Percentiles rank a stretch among this genome's conserved stretches.
These are phyloP conservation scores for Apophysomyces elegans DNA, from an alignment of 371 early-diverging fungal species.

Conservation along the genomic window DNA sequence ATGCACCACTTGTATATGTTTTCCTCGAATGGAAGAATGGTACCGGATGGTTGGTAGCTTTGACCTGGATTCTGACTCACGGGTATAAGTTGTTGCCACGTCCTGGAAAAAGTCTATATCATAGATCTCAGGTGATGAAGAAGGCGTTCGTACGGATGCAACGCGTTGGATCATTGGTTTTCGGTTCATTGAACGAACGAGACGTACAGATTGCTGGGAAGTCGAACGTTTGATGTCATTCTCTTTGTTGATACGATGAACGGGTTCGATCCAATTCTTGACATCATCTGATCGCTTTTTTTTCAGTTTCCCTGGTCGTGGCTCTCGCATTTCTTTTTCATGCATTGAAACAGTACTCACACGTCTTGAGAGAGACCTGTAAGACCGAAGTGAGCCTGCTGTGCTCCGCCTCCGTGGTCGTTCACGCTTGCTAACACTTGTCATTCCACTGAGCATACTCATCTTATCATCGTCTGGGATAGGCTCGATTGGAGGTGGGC, in stretches of 20 bases:
- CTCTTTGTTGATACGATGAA: background rate
- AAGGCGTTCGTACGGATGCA: background rate
- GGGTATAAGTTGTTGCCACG: slow-evolving; percentile 22
- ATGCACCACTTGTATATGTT: slow-evolving; percentile 24
- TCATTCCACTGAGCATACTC: slow-evolving; percentile 19
- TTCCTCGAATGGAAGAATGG: slow-evolving; percentile 41
- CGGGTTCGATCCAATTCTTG: slow-evolving; percentile 40
- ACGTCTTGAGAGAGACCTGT: background rate
- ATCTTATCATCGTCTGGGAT: slow-evolving; percentile 19
- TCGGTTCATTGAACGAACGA: slow-evolving; percentile 9
- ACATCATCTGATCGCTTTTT: slow-evolving; percentile 51
- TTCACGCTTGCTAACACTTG: slow-evolving; percentile 13
- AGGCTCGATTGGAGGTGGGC: slow-evolving; percentile 20
- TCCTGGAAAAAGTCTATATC: slow-evolving; percentile 46
- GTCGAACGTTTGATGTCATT: background rate
- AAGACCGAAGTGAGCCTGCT: background rate
- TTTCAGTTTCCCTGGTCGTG: slow-evolving; percentile 20
- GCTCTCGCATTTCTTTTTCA: background rate
- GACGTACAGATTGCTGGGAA: slow-evolving; percentile 13
- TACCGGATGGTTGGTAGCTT: slow-evolving; percentile 20
- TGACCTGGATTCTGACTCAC: slow-evolving; percentile 13
- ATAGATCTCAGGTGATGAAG: slow-evolving; percentile 26
- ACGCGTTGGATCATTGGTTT: slow-evolving; percentile 20
- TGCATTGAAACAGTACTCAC: background rate
- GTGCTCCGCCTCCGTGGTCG: background rate